Base-by-base conservation (phyloP, 1,284 basidiomycete species). In the Fomitopsis pinicola region DNA sequence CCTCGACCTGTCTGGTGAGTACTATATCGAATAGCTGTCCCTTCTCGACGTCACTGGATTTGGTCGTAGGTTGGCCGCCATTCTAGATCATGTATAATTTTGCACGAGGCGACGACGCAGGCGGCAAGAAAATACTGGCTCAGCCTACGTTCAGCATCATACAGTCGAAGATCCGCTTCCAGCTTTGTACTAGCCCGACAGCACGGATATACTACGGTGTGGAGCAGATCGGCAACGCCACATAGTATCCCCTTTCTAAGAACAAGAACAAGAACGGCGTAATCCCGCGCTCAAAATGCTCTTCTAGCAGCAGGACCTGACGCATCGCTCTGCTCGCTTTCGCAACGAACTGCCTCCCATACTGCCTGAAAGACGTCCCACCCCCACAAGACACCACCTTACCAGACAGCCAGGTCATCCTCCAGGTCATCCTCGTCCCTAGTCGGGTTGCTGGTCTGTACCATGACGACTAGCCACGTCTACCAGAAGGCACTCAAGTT, bases 161-260 rank as follows among this genome's bases (percentile, higher is more conserved):
- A 26, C 92, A 95, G 71, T 80, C 86, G 17, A 84, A 82, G 22
- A 91, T 92, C 8, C 84, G 92, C 40, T 88, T 98, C 71, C 92
- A 95, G 66, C 82, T 98, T 28, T 88, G 87, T 61, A 95, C 92
- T 0, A 83, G 86, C 0, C 83, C 83, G 42, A 82, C 93, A 1
- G 95, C 95, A 3, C 83, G 87, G 60, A 91, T 96, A 71, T 89
- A 85, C 69, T 98, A 98, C 73, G 89, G 93, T 71, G 88, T 99
- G 65, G 87, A 90, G 64, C 89, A 92, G 68, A 85, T 98, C 22
- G 91, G 90, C 9, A 97, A 99, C 72, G 81, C 88, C 0, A 85
- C 91, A n/a, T 98, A 97, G n/a, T n/a, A n/a, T n/a, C 74, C 88
- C 91, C 8, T 79, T 90, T n/a, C n/a, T n/a, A n/a, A n/a, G 40